phyloP scores from a whole-genome alignment of 768 basidiomycete species.

The Calocybe indica region DNA sequence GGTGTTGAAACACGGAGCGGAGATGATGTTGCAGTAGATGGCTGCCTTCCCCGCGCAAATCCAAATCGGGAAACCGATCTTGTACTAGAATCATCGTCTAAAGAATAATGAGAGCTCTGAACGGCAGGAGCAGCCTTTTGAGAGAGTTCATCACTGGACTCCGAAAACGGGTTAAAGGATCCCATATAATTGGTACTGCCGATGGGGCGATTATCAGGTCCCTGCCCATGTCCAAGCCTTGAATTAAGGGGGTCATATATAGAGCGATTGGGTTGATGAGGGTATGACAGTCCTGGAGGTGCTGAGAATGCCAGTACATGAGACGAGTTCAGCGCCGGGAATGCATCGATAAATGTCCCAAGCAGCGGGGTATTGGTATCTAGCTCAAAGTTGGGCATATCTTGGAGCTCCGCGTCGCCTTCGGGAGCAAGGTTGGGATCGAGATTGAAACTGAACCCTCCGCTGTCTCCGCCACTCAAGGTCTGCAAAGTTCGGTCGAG shows the following conservation, averaged over 20 bases:
- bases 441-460: constrained; percentile 82
- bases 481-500: constrained; percentile 80
- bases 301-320: constrained; percentile 38
- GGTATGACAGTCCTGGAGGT: constrained; percentile 22
- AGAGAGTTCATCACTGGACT: constrained; percentile 45
- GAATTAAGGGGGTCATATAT: constrained; percentile 39
- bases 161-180: constrained; percentile 78
- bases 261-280: constrained; percentile 41
- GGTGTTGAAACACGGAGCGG: constrained; percentile 54
- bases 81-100: constrained; percentile 51
- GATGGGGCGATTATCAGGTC: constrained; percentile 23
- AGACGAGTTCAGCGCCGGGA: constrained; percentile 52
- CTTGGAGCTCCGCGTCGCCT: constrained; percentile 29
- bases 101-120: constrained; percentile 26
- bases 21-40: constrained; percentile 51
- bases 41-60: constrained; percentile 69
- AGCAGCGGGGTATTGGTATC: constrained; percentile 52
- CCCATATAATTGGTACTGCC: constrained; percentile 56
- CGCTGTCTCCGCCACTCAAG: constrained; percentile 56
- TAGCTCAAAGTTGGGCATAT: constrained; percentile 46
- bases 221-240: too few species aligned
- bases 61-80: constrained; percentile 77
- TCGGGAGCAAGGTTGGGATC: constrained; percentile 67
- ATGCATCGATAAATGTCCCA: constrained; percentile 64
- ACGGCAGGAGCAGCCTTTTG: constrained; percentile 24